Percentiles rank a stretch among this genome's conserved stretches.
These are phyloP conservation scores for Moringa oleifera DNA, from an alignment of 345 rosid species.

Conservation along the genomic window DNA sequence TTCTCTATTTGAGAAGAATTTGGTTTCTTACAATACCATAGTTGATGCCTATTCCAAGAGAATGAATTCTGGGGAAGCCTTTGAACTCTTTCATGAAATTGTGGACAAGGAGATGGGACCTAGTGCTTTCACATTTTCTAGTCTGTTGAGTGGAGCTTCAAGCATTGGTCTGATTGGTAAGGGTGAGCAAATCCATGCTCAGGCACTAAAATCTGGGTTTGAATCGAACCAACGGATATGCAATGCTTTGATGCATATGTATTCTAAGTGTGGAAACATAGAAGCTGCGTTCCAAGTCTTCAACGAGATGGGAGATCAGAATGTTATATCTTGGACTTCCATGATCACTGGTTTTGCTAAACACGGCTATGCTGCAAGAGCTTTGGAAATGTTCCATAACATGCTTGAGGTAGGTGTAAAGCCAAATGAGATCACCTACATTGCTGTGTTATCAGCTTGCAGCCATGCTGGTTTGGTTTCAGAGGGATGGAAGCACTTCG, in stretches of 20 bases:
- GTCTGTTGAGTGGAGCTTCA: conserved; percentile 65
- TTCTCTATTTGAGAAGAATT: conserved; percentile 50
- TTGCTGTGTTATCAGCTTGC: conserved; percentile 66
- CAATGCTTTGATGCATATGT: conserved; percentile 72
- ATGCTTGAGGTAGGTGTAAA: conserved; percentile 43
- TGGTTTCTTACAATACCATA: conserved; percentile 53
- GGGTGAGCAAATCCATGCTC: conserved; percentile 67
- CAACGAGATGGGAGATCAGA: conserved; percentile 33
- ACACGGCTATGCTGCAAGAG: conserved; percentile 54
- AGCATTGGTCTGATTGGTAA: conserved; percentile 49
- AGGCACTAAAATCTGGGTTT: conserved; percentile 48
- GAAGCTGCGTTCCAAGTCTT: conserved; percentile 58
- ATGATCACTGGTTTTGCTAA: conserved; percentile 75
- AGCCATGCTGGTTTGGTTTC: conserved; percentile 73
- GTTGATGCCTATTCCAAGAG: conserved; percentile 51
- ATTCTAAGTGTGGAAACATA: conserved; percentile 63
- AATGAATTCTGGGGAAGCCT: conserved; percentile 37
- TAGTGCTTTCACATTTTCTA: conserved; percentile 58
- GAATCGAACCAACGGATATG: conserved; percentile 29
- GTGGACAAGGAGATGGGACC: conserved; percentile 32
- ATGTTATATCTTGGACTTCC: conserved; percentile 71
- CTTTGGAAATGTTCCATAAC: conserved; percentile 47
- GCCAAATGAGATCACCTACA: conserved; percentile 61
- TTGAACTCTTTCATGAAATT: conserved; percentile 37
- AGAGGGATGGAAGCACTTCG: conserved; percentile 56